These are phyloP conservation scores for Glycine tomentella DNA, from an alignment of 306 rosid species.

Conservation along the genomic window DNA sequence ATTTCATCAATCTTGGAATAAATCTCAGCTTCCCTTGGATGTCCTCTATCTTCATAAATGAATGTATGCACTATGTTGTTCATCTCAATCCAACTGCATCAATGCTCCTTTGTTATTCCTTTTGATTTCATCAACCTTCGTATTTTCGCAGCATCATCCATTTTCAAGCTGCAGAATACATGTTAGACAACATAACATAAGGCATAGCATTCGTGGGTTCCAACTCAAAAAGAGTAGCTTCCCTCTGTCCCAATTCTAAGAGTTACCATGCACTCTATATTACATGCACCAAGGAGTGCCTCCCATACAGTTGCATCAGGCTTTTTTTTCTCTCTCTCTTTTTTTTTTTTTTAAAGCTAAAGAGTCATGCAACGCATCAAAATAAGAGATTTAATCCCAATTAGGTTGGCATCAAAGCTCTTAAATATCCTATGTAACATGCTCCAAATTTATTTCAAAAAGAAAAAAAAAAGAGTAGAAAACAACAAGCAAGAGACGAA, in stretches of 20 bases:
- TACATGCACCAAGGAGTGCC: conserved; percentile 89
- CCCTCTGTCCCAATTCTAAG: conserved; percentile 79
- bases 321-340: no score
- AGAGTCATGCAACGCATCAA: no score
- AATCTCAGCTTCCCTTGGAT: conserved; percentile 69
- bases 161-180: conserved; percentile 75
- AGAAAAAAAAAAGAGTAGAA: no score
- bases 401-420: no score
- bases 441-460: no score
- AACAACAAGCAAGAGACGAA: no score
- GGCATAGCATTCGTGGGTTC: conserved; percentile 77
- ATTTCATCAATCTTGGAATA: conserved; percentile 74
- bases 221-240: conserved; percentile 71
- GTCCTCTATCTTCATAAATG: conserved; percentile 85
- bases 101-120: conserved; percentile 86
- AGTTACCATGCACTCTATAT: conserved; percentile 80
- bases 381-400: no score
- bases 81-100: conserved; percentile 85
- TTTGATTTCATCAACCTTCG: conserved; percentile 80
- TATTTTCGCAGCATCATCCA: conserved; percentile 77
- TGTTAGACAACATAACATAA: conserved; percentile 78
- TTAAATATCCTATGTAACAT: no score
- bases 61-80: conserved; percentile 76
- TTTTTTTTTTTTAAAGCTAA: no score
- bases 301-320: conserved; percentile 90